Evolutionary conservation across 2,329 filamentous ascomycete genomes (phyloP).

Genomic region (Leptographium procerum): DNA sequence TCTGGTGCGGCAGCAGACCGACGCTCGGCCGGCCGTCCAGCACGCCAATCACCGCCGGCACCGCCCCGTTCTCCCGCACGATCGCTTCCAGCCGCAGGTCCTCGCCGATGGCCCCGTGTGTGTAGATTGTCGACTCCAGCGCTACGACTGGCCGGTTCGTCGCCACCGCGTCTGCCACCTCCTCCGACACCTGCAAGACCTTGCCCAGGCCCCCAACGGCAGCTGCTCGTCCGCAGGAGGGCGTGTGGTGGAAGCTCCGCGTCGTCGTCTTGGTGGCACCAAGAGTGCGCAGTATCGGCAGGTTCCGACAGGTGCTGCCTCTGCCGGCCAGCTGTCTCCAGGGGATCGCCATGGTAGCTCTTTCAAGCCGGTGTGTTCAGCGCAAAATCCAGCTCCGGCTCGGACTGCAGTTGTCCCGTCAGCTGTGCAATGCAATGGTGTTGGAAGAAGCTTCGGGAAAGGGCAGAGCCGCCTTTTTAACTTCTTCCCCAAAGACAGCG

Average conservation of each 20-base stretch:
- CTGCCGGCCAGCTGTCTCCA: neutral
- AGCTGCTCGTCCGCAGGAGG: neutral
- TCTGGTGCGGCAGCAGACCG: constrained; percentile 61
- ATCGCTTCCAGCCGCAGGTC: constrained; percentile 63
- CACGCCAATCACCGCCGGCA: constrained; percentile 86
- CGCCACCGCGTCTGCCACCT: constrained; percentile 66
- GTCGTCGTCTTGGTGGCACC: neutral
- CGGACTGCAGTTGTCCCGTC: no score
- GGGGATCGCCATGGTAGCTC: neutral
- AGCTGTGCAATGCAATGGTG: no score
- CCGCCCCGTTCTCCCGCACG: constrained; percentile 66
- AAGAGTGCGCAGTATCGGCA: neutral
- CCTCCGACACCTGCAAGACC: constrained; percentile 64
- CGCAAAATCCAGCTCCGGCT: no score
- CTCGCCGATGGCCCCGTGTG: constrained; percentile 76
- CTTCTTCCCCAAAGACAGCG: no score
- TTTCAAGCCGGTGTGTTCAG: no score
- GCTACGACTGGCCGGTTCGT: constrained; percentile 76
- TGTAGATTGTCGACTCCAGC: constrained; percentile 93
- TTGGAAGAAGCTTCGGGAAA: no score
- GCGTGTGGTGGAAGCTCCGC: neutral
- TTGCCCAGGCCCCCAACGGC: neutral
- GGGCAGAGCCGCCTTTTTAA: no score
- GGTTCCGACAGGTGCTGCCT: neutral
- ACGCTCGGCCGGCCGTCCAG: constrained; percentile 73